A percentile compares a stretch with the other conserved stretches of the same genome.
phyloP scores from a whole-genome alignment of 2,329 filamentous ascomycete genomes.

The Niveomyces coronatus region DNA sequence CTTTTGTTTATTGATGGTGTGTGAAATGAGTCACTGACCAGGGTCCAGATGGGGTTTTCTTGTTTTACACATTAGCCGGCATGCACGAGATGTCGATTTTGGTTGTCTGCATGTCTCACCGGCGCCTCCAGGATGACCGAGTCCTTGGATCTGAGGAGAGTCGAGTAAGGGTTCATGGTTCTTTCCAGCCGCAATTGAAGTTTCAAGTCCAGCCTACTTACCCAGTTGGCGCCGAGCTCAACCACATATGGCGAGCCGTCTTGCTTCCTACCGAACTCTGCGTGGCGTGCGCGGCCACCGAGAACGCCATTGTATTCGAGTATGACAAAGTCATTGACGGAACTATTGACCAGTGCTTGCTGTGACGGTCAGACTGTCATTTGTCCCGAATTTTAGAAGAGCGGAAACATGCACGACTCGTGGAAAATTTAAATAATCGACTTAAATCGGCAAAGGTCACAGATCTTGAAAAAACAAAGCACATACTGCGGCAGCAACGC shows the following conservation, averaged over 20 bases:
- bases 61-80: neutral
- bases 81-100: neutral
- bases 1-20: neutral
- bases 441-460: too few species aligned
- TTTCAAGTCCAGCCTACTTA: slow-evolving; percentile 16
- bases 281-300: slow-evolving; percentile 51
- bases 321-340: slow-evolving; percentile 53
- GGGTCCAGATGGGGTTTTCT: slow-evolving; percentile 53
- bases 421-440: too few species aligned
- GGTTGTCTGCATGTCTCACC: slow-evolving; percentile 12
- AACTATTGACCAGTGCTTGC: slow-evolving; percentile 49
- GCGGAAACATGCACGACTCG: too few species aligned
- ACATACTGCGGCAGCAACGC: slow-evolving; percentile 8
- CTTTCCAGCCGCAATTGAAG: too few species aligned
- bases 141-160: slow-evolving; percentile 11
- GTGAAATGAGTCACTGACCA: slow-evolving; percentile 17
- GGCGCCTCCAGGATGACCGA: slow-evolving; percentile 16
- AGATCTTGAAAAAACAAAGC: too few species aligned
- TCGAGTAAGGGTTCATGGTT: too few species aligned
- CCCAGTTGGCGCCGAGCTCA: slow-evolving; percentile 60
- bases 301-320: slow-evolving; percentile 53
- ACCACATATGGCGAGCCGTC: slow-evolving; percentile 45
- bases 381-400: too few species aligned
- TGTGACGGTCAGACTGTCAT: too few species aligned
- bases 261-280: slow-evolving; percentile 39